A percentile compares a stretch with the other conserved stretches of the same genome.
These are phyloP conservation scores for Penicillium alfredii DNA, from an alignment of 495 filamentous ascomycete species.

Conservation along the genomic window DNA sequence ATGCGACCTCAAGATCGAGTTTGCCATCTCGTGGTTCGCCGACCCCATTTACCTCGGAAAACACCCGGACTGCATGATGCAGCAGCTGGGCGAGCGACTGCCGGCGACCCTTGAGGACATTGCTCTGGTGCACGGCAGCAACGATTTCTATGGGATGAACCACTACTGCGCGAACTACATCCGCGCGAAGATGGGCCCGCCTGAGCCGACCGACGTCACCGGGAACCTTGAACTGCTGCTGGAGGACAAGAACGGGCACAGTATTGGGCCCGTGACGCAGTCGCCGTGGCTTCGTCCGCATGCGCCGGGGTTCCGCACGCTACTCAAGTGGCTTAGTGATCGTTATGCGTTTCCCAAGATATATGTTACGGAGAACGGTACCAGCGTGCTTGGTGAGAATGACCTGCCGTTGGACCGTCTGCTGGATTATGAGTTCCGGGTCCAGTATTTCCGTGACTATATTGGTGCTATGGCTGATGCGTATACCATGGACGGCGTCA, in stretches of 20 bases:
- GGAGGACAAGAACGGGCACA: constrained; percentile 60
- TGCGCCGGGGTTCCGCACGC: constrained; percentile 65
- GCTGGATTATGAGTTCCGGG: constrained; percentile 67
- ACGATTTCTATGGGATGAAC: constrained; percentile 83
- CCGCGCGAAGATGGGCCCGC: constrained; percentile 55
- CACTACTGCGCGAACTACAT: constrained; percentile 82
- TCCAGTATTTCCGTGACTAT: constrained; percentile 69
- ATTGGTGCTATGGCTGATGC: constrained; percentile 66
- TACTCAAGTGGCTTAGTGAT: constrained; percentile 73
- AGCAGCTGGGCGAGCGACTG: constrained; percentile 64
- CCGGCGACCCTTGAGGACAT: constrained; percentile 59
- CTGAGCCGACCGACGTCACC: constrained; percentile 58
- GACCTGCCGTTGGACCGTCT: constrained; percentile 62
- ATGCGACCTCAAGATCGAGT: constrained; percentile 47
- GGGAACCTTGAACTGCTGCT: constrained; percentile 66
- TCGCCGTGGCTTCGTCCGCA: constrained; percentile 69
- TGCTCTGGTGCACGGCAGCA: constrained; percentile 64
- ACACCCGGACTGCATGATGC: constrained; percentile 70
- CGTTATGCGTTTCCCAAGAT: constrained; percentile 68
- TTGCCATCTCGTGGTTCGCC: constrained; percentile 55
- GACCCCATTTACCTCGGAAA: constrained; percentile 72
- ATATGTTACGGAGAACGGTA: constrained; percentile 80
- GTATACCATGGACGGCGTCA: constrained; percentile 58
- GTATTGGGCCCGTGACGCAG: constrained; percentile 69
- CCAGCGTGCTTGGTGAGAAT: constrained; percentile 71